phyloP scores from a whole-genome alignment of 2,329 filamentous ascomycete species.

The Colletotrichum sp. region DNA sequence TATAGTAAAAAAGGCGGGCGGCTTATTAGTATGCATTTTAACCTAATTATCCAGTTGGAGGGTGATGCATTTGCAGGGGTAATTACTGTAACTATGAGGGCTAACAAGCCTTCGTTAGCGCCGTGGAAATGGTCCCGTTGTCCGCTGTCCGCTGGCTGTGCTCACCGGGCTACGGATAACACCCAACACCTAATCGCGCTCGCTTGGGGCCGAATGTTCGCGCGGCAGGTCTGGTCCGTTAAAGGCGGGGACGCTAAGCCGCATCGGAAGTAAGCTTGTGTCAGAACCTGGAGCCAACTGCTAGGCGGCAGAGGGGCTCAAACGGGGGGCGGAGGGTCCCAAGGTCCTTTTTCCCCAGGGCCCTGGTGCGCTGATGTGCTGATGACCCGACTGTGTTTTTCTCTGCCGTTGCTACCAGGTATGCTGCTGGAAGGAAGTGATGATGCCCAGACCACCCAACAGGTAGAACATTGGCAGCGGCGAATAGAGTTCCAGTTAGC shows the following conservation, averaged over 20 bases:
- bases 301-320: not conserved
- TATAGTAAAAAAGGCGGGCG: no score
- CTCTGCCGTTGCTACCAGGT: not conserved
- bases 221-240: not conserved
- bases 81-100: not conserved
- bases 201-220: not conserved
- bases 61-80: no score
- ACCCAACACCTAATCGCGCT: not conserved
- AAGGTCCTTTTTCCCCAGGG: not conserved
- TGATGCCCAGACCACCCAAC: not conserved
- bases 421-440: not conserved
- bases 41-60: no score
- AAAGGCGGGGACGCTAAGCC: slow-evolving; percentile 14
- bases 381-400: not conserved
- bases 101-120: not conserved
- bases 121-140: not conserved
- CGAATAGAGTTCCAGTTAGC: not conserved
- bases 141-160: not conserved
- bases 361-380: not conserved
- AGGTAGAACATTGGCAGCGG: not conserved
- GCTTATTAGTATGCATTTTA: no score
- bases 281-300: slow-evolving; percentile 11
- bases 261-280: slow-evolving; percentile 19
- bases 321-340: not conserved
- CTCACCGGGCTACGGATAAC: not conserved